Base-by-base conservation (phyloP, 2,329 filamentous ascomycete species). In the Ophiognomonia clavigignenti-juglandacearum region DNA sequence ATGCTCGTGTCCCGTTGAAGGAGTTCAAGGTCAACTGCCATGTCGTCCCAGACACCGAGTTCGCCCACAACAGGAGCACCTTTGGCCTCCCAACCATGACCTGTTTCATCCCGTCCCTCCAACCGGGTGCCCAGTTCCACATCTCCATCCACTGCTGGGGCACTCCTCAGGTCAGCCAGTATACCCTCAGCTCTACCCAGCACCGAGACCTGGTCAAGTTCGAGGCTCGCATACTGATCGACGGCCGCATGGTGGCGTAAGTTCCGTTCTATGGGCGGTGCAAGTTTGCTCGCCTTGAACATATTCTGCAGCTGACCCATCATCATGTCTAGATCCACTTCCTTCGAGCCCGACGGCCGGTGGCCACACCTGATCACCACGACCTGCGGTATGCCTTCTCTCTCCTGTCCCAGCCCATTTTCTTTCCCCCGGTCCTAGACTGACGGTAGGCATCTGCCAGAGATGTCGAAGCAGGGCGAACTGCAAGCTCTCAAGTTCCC, bases 1-100 rank as follows among this genome's bases (percentile, higher is more conserved):
- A 77, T 51, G 82, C 75, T 56, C 83, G 81, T 57, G 62, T 85
- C 11, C 89, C 89, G 1, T 66, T 91, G 46, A 86, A 88, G 64
- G 89, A 95, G 65, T 95, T 93, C 73, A 84, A 82, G 60, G 88
- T 87, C 7, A 75, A 80, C 51, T 95, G 87, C 62, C 85, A 86
- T 61, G 80, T 85, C 26, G 76, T 83, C n/a, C 69, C 72, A 6
- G 74, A 79, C 58, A 48, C 61, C 40, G 80, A 82, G 47, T 75
- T 78, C 40, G 69, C 72, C 22, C 74, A 75, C 48, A 62, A 71
- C 13, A 70, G 74, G 39, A 70, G 70, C 32, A 67, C 71, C 14
- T 64, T 67, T 43, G 67, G 72, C 10, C 57, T 86, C n/a, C 85
- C 85, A 1, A 80, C 80, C 11, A 72, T 91, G 56, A 86, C 82